Percentiles rank a stretch among this genome's conserved stretches.
Conservation (phyloP, 108 stramenopile species). For the Pseudonitzschia multiseries region DNA sequence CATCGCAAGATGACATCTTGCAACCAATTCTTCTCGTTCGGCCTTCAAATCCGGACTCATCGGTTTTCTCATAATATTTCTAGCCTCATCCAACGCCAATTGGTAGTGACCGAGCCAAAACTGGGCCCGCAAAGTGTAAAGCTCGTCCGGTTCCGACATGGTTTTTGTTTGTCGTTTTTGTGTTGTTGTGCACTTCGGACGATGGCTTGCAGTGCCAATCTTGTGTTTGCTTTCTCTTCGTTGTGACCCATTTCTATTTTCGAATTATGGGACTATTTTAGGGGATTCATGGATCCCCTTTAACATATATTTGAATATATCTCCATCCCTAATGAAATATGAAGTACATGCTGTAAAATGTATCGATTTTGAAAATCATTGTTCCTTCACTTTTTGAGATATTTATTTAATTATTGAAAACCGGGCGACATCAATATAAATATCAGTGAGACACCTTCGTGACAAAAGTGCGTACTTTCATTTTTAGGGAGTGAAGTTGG, state of each 20-base stretch:
- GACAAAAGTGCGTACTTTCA: background rate
- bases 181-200: background rate
- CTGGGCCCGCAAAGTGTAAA: conserved; percentile 97
- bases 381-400: background rate
- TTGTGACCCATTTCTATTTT: background rate
- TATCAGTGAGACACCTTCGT: background rate
- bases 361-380: too few species aligned
- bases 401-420: background rate
- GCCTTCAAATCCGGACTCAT: conserved; percentile 75
- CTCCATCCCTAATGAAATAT: background rate
- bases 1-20: conserved; percentile 81
- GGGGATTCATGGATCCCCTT: background rate
- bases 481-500: background rate
- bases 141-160: conserved; percentile 92
- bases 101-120: conserved; percentile 97
- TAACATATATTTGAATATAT: too few species aligned
- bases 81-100: conserved; percentile 82
- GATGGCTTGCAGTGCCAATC: background rate
- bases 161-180: background rate
- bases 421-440: background rate
- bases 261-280: background rate
- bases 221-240: background rate
- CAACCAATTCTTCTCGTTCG: conserved; percentile 92
- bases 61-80: conserved; percentile 67
- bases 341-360: too few species aligned